Base-by-base conservation (phyloP, 1,284 basidiomycete species). In the Cerrena zonata region DNA sequence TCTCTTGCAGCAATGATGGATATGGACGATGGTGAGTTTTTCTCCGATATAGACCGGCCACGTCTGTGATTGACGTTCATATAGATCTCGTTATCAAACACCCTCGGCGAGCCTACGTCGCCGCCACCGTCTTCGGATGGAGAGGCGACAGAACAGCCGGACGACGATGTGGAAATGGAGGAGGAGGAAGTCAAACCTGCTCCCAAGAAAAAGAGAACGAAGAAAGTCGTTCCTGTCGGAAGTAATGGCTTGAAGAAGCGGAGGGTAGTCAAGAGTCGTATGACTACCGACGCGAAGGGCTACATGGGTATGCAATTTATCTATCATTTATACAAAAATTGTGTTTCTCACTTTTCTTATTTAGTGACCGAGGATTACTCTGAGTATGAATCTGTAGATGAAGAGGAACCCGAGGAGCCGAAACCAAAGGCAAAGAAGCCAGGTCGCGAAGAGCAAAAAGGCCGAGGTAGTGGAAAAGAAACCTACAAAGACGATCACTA, bases 361-460 rank as follows among this genome's bases (percentile, higher is more conserved):
- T 23, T 57, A 90, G 88, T 79, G 15, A 84, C 77, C 26, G 83
- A 87, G 61, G 88, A 90, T 61, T 86, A 87, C 61, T 87, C 86
- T 2, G 79, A 79, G 13, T 90, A 87, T 61, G 87, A 91, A 65
- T 88, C 86, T 4, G 83, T 85, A 1, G 79, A 80, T 21, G 85
- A 84, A 57, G 77, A 79, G 10, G 76, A 74, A 26, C 67, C 58
- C 1, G 69, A 65, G 30, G 49, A 44, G 36, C 37, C 54, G 36
- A 47, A 47, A 24, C 47, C 48, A 13, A 66, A 73, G 52, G 58
- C 68, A 13, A 73, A 71, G 53, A 66, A 70, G 51, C 55, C 60
- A 4, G 54, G n/a, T 58, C 4, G 60, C 60, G 23, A 60, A 61
- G 44, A 52, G 50, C 13, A 70, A 54, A 21, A 73, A 71, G 50